A percentile compares a stretch with the other conserved stretches of the same genome.
These are phyloP conservation scores for Saccharum hybrid DNA, from an alignment of 202 grass and related monocot genomes.

Conservation along the genomic window DNA sequence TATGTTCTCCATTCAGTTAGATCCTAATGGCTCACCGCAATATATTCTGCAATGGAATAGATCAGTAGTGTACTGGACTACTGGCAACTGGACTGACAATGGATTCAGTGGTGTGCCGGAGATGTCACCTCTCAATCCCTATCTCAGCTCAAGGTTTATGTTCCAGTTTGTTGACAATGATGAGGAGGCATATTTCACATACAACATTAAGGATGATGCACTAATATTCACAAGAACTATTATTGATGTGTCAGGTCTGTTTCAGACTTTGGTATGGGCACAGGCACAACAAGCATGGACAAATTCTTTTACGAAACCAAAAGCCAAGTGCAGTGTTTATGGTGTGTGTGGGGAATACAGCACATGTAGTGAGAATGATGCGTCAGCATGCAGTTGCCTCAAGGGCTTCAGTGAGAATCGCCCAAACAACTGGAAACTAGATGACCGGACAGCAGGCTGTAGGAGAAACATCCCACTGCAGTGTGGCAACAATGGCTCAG, in stretches of 20 bases:
- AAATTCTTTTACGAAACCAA: slow-evolving; percentile 27
- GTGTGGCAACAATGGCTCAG: slow-evolving; percentile 20
- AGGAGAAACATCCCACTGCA: slow-evolving; percentile 43
- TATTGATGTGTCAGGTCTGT: slow-evolving; percentile 26
- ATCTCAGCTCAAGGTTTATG: slow-evolving; percentile 18
- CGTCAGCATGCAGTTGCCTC: slow-evolving; percentile 45
- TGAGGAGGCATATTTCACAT: slow-evolving; percentile 30
- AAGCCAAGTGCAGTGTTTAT: slow-evolving; percentile 42
- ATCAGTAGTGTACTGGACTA: slow-evolving; percentile 46
- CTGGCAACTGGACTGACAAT: slow-evolving; percentile 48
- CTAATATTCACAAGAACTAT: slow-evolving; percentile 1
- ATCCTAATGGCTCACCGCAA: slow-evolving; percentile 34
- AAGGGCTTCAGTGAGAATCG: slow-evolving; percentile 45
- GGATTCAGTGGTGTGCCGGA: slow-evolving; percentile 47
- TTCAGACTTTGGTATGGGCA: slow-evolving; percentile 27
- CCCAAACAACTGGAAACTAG: slow-evolving; percentile 40
- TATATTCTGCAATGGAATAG: slow-evolving; percentile 52
- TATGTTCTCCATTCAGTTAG: slow-evolving; percentile 47
- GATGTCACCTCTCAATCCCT: slow-evolving; percentile 19
- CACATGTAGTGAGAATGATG: slow-evolving; percentile 43
- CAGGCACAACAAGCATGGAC: slow-evolving; percentile 40
- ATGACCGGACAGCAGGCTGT: slow-evolving; percentile 44
- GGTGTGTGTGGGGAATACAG: slow-evolving; percentile 47
- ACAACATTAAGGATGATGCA: slow-evolving; percentile 1
- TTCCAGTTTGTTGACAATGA: slow-evolving; percentile 42